Evolutionary conservation across 176 grass and related monocot species (phyloP).

Genomic region (Eremochloa ophiuroides): DNA sequence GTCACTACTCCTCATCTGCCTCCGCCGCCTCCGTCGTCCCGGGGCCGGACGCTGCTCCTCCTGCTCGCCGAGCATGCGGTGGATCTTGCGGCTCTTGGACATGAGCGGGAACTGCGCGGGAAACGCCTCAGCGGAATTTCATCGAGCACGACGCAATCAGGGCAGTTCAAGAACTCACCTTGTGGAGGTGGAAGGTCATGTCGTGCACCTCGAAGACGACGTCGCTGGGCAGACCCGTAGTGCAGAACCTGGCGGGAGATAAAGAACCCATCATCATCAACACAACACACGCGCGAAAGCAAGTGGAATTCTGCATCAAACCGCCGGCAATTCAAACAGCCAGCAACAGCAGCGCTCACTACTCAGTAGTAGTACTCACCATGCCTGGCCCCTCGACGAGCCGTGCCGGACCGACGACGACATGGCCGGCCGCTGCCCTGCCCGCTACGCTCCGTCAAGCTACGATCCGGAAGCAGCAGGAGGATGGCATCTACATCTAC

Average conservation of each 20-base stretch:
- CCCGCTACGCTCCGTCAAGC: background rate
- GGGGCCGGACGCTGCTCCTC: conserved; percentile 20
- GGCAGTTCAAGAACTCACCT: conserved; percentile 30
- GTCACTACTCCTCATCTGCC: background rate
- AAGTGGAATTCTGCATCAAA: background rate
- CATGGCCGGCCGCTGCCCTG: conserved; percentile 18
- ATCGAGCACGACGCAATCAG: conserved; percentile 35
- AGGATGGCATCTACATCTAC: conserved; percentile 1
- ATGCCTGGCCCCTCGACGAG: conserved; percentile 49
- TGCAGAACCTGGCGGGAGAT: conserved; percentile 68
- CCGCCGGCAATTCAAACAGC: background rate
- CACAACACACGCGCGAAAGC: background rate
- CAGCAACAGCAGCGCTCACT: background rate
- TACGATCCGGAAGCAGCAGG: background rate
- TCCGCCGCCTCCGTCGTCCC: background rate
- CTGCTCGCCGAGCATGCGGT: conserved; percentile 66
- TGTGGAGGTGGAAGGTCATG: conserved; percentile 98
- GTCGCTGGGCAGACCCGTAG: conserved; percentile 91
- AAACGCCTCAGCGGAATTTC: conserved; percentile 44
- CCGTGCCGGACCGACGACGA: conserved; percentile 35
- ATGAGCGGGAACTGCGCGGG: conserved; percentile 82
- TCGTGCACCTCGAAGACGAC: conserved; percentile 74
- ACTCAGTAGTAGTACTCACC: conserved; percentile 57
- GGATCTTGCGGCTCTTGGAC: conserved; percentile 76
- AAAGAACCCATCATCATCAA: background rate